A percentile compares a stretch with the other conserved stretches of the same genome.
Conservation (phyloP, 2,329 filamentous ascomycete genomes). For the Neonectria ditissima region DNA sequence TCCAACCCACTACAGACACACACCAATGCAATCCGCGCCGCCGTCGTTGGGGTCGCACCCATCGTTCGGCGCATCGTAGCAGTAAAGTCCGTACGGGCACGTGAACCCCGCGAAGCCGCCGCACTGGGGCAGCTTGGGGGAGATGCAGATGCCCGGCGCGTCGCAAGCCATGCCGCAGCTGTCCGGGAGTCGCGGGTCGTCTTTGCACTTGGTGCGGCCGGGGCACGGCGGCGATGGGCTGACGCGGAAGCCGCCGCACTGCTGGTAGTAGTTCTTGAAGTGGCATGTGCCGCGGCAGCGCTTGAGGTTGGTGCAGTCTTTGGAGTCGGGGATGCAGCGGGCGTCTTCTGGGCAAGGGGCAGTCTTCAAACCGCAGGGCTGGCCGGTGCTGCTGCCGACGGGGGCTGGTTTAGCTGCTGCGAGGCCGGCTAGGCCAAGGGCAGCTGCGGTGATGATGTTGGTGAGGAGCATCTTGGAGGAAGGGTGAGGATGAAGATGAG, state of each 20-base stretch:
- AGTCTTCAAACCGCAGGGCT: conserved; percentile 46
- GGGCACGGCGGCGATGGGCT: conserved; percentile 35
- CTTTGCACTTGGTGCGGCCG: conserved; percentile 42
- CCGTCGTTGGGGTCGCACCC: conserved; percentile 44
- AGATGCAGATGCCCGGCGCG: conserved; percentile 49
- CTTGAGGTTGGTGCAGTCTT: conserved; percentile 43
- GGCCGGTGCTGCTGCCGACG: conserved; percentile 17
- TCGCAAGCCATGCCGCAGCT: conserved; percentile 53
- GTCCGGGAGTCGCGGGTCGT: conserved; percentile 48
- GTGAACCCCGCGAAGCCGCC: conserved; percentile 41
- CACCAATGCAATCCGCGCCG: conserved; percentile 47
- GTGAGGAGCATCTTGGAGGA: conserved; percentile 40
- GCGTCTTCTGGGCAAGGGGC: conserved; percentile 44
- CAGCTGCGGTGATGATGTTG: conserved; percentile 33
- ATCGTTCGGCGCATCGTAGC: conserved; percentile 47
- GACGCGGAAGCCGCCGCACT: conserved; percentile 50
- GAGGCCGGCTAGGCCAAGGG: conserved; percentile 34
- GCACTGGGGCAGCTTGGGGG: conserved; percentile 37
- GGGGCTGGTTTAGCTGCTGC: conserved; percentile 9
- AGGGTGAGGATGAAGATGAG: background rate
- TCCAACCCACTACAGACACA: conserved; percentile 43
- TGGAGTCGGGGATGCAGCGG: conserved; percentile 40
- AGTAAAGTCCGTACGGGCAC: conserved; percentile 46
- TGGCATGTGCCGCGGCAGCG: conserved; percentile 47
- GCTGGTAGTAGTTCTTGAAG: conserved; percentile 46